Evolutionary conservation across 306 rosid genomes (phyloP).

Genomic region (cucumber (Cucumis sativus)): Cucumber_9930_V3 NC_026661.2:22300501-22301000

Average conservation of each 20-base stretch:
- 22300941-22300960: slow-evolving; percentile 35
- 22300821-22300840: slow-evolving; percentile 44
- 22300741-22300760: slow-evolving; percentile 51
- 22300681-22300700: slow-evolving; percentile 54
- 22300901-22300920: slow-evolving; percentile 34
- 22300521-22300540: slow-evolving; percentile 47
- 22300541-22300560: slow-evolving; percentile 44
- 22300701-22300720: slow-evolving; percentile 36
- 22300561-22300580: slow-evolving; percentile 34
- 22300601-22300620: slow-evolving; percentile 21
- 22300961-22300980: slow-evolving; percentile 37
- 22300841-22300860: slow-evolving; percentile 27
- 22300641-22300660: slow-evolving; percentile 64
- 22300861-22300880: slow-evolving; percentile 58
- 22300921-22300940: slow-evolving; percentile 42
- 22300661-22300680: slow-evolving; percentile 45
- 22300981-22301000: slow-evolving; percentile 24
- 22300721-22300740: slow-evolving; percentile 36
- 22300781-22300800: slow-evolving; percentile 64
- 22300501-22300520: slow-evolving; percentile 58
- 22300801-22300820: slow-evolving; percentile 58
- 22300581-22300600: slow-evolving; percentile 26
- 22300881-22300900: slow-evolving; percentile 46
- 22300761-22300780: slow-evolving; percentile 31
- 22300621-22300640: slow-evolving; percentile 50